Base-by-base conservation (phyloP, 2,329 filamentous ascomycete species). In the Microsporum audouinii region DNA sequence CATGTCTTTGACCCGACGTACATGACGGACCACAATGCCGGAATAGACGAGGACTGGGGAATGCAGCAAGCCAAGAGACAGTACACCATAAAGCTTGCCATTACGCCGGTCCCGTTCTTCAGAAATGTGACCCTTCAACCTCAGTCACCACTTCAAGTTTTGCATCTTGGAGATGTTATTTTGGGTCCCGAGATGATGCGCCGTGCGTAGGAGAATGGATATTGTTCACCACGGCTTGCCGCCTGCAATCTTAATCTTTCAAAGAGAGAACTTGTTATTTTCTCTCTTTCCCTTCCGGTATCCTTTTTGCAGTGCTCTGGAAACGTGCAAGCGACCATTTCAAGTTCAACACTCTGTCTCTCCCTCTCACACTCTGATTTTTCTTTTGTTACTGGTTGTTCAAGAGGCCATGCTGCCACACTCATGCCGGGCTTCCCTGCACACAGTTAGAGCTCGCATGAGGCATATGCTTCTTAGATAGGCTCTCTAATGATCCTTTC, bases 71-170 rank as follows among this genome's bases (percentile, higher is more conserved):
- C 31, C 2, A 38, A 34, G 5, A 7, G 31, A 23, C 53, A 53
- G 33, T 33, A 43, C 27, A 34, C 58, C n/a, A 31, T 60, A 12
- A 51, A 60, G 12, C 47, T 60, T 10, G 31, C 58, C 7, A 60
- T 60, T 53, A 60, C 58, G 17, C 43, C 58, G 7, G 47, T 60
- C 45, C 36, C 38, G 14, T 53, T 53, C 17, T 60, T 60, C 58
- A 43, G 45, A 10, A 51, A 60, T 10, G 58, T 39, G 23, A 36
- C 31, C 29, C 5, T 17, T 2, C 57, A 59, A 7, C 57, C 57
- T 59, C 12, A 34, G 14, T 17, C 57, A 29, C 7, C 34, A n/a
- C 29, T 59, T 17, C 38, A 59, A 7, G 39, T 47, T 5, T 27
- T 59, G 41, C 57, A 59, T 59, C 34, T 47, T 23, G 57, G 34